Conservation (phyloP, 495 filamentous ascomycete species). For the Aspergillus panamensis region DNA sequence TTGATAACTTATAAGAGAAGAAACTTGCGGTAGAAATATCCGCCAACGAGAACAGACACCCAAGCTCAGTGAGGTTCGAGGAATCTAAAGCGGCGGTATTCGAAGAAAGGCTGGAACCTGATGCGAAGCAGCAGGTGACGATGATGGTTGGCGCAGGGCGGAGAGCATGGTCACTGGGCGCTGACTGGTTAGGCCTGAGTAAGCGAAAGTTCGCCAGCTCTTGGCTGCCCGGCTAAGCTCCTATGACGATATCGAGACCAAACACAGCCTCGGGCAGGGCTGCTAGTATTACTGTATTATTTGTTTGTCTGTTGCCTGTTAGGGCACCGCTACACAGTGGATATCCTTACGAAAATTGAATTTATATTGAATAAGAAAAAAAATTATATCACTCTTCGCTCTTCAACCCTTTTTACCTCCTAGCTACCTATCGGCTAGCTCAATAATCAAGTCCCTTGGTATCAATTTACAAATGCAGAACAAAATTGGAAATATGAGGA, state of each 20-base stretch:
- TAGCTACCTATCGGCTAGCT: too few relatives aligned
- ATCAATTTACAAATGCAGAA: too few relatives aligned
- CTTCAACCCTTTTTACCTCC: too few relatives aligned
- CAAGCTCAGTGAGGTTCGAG: neutral
- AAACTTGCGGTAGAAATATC: neutral
- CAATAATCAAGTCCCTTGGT: too few relatives aligned
- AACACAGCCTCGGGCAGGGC: neutral
- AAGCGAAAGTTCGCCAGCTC: conserved; percentile 8
- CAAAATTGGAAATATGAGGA: too few relatives aligned
- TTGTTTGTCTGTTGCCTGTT: too few relatives aligned
- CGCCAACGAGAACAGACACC: neutral
- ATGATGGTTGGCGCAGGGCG: conserved; percentile 22
- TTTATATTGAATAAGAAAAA: too few relatives aligned
- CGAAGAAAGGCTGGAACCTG: conserved; percentile 26
- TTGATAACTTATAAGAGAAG: neutral
- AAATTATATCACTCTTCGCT: too few relatives aligned
- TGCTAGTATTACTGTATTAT: too few relatives aligned
- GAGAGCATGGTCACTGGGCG: conserved; percentile 8
- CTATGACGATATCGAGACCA: neutral
- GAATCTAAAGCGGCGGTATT: neutral
- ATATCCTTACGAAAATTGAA: too few relatives aligned
- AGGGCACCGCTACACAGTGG: too few relatives aligned
- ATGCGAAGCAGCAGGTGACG: conserved; percentile 20
- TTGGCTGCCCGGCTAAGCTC: neutral
- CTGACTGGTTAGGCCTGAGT: conserved; percentile 10